Conservation (phyloP, 2,329 filamentous ascomycete species). For the Fusarium citri region DNA sequence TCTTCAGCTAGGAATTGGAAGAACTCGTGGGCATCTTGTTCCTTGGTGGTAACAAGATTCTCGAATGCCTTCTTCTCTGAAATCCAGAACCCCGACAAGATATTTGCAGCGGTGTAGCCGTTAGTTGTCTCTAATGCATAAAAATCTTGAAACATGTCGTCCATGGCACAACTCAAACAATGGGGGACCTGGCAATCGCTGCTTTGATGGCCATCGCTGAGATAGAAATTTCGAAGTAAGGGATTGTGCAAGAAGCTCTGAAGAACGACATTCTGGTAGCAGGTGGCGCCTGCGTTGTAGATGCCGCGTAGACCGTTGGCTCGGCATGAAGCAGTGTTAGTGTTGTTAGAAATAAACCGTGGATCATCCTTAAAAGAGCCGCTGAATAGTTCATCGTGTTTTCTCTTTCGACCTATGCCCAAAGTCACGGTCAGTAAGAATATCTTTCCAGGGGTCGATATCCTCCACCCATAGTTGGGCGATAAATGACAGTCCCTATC, state of each 20-base stretch:
- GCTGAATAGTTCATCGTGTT: slow-evolving; percentile 76
- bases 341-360: slow-evolving; percentile 81
- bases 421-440: neutral
- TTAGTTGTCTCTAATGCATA: slow-evolving; percentile 82
- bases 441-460: neutral
- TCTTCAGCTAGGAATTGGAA: slow-evolving; percentile 96
- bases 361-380: slow-evolving; percentile 77
- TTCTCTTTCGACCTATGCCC: slow-evolving; percentile 74
- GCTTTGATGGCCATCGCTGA: slow-evolving; percentile 87
- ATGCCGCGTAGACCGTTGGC: slow-evolving; percentile 90
- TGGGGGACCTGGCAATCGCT: slow-evolving; percentile 74
- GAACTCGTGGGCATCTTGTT: slow-evolving; percentile 97
- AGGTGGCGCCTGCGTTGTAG: slow-evolving; percentile 98
- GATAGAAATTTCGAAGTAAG: slow-evolving; percentile 89
- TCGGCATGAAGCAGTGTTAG: slow-evolving; percentile 81
- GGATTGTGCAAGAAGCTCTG: slow-evolving; percentile 96
- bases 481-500: neutral
- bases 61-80: slow-evolving; percentile 79
- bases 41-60: slow-evolving; percentile 87
- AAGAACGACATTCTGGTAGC: slow-evolving; percentile 96
- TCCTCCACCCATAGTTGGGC: neutral
- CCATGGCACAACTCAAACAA: slow-evolving; percentile 77
- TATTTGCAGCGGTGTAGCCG: slow-evolving; percentile 89
- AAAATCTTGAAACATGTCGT: slow-evolving; percentile 79
- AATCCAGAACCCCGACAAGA: slow-evolving; percentile 91